Evolutionary conservation across 2,329 filamentous ascomycete genomes (phyloP), one percentile per base, ranked within the genome.

Genomic region (Xenoacremonium recifei): DNA sequence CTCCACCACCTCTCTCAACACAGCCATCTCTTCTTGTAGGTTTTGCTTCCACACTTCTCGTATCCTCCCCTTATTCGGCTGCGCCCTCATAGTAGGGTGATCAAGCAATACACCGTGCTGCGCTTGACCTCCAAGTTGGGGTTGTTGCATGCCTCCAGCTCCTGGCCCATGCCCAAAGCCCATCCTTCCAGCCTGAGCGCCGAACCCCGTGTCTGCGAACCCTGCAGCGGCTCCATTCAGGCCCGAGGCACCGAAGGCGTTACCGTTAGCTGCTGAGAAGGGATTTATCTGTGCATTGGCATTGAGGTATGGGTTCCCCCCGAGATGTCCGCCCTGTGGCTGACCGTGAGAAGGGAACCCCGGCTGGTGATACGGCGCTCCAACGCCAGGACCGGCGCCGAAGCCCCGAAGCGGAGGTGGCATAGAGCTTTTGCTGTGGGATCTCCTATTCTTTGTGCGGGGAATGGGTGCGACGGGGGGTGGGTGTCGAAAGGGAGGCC

Each of bases 41-140:
- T 97, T 97, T 56, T 89, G 82, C 63, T 86, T 87, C 93, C 93
- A 99, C 29, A 99, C 93, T 59, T 99, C 92, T 51, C 91, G 81
- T 84, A 97, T 97, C 64, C 90, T 79, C 48, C 84, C 81, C 59
- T 89, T 89, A 27, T 89, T 89, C 15, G 78, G 77, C 47, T 80
- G 75, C 32, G 61, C 37, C 45, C 64, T 62, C 54, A 66, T 60
- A 23, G 58, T 70, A 45, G 62, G 63, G 49, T 69, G 71, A 51
- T 70, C 75, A 64, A 64, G 64, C 40, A 71, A 57, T 6, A 61
- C 58, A 29, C 61, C 63, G 47, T 69, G 66, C 51, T 68, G 66
- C 41, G 62, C 48, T 45, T 74, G 72, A 21, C 61, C 62, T 39
- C 63, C 62, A 40, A 80, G 79, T 44, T 79, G 77, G 53, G 84